Percentiles rank a stretch among this genome's conserved stretches.
These are phyloP conservation scores for Colletotrichum paranaense DNA, from an alignment of 2,329 filamentous ascomycete species.

Conservation along the genomic window DNA sequence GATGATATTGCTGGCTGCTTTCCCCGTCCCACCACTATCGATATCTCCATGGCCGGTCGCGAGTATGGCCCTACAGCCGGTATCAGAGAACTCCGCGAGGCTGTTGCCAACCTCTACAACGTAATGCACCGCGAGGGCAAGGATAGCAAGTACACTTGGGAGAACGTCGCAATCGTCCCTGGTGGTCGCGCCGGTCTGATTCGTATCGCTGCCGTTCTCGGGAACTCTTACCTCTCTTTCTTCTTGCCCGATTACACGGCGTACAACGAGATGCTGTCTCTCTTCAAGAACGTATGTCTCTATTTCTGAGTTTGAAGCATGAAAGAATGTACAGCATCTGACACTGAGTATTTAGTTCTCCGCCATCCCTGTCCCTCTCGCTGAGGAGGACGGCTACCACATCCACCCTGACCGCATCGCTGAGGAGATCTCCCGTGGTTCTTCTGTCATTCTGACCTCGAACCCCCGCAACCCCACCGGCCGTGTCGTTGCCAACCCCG, in stretches of 20 bases:
- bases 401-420: slow-evolving; percentile 94
- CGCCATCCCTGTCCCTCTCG: slow-evolving; percentile 86
- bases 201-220: slow-evolving; percentile 91
- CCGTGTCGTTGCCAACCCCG: slow-evolving; percentile 84
- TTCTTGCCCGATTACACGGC: slow-evolving; percentile 97
- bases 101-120: slow-evolving; percentile 93
- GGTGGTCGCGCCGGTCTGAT: slow-evolving; percentile 93
- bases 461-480: slow-evolving; percentile 97
- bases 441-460: slow-evolving; percentile 90
- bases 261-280: slow-evolving; percentile 95
- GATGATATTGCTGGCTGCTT: slow-evolving; percentile 94
- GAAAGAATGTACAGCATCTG: background rate
- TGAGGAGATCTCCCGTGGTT: slow-evolving; percentile 88
- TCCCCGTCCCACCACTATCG: slow-evolving; percentile 80
- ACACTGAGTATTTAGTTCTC: slow-evolving; percentile 70
- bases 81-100: slow-evolving; percentile 89
- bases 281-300: slow-evolving; percentile 83
- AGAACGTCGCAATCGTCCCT: slow-evolving; percentile 97
- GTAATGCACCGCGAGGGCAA: slow-evolving; percentile 90
- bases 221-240: slow-evolving; percentile 92
- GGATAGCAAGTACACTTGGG: slow-evolving; percentile 91
- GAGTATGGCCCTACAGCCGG: slow-evolving; percentile 96
- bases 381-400: slow-evolving; percentile 88
- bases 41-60: slow-evolving; percentile 80
- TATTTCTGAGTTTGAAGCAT: background rate